Evolutionary conservation across 148 eudicot species (phyloP).

Genomic region (Cornus controversa): DNA sequence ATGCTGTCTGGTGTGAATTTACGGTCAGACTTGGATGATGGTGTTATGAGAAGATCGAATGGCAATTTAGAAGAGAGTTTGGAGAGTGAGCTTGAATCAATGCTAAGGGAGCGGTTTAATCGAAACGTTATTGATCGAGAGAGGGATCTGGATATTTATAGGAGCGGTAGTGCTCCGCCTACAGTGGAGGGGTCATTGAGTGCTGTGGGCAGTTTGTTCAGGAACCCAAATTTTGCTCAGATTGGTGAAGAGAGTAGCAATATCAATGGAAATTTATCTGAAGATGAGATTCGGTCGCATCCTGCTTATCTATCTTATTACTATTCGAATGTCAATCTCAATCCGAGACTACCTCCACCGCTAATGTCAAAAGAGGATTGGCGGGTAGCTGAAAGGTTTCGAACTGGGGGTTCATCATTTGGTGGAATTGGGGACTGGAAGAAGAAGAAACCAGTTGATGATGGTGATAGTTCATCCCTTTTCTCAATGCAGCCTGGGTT

Average conservation of each 20-base stretch:
- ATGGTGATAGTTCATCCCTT: slow-evolving; percentile 29
- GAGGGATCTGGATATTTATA: slow-evolving; percentile 35
- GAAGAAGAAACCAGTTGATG: slow-evolving; percentile 22
- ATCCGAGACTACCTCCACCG: slow-evolving; percentile 62
- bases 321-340: slow-evolving; percentile 49
- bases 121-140: slow-evolving; percentile 20
- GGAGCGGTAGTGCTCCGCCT: slow-evolving; percentile 79
- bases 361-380: slow-evolving; percentile 63
- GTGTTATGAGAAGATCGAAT: slow-evolving; percentile 28
- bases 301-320: slow-evolving; percentile 62
- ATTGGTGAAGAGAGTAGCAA: slow-evolving; percentile 14
- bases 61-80: slow-evolving; percentile 29
- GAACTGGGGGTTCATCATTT: slow-evolving; percentile 33
- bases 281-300: slow-evolving; percentile 57
- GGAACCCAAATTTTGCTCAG: slow-evolving; percentile 19
- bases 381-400: slow-evolving; percentile 55
- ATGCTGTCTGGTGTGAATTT: slow-evolving; percentile 20
- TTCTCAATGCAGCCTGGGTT: slow-evolving; percentile 46
- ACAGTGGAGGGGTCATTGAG: slow-evolving; percentile 55
- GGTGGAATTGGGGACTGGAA: slow-evolving; percentile 34
- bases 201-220: slow-evolving; percentile 39
- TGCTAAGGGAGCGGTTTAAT: slow-evolving; percentile 32
- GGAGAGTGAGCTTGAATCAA: slow-evolving; percentile 40
- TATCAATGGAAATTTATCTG: slow-evolving; percentile 27
- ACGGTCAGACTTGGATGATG: slow-evolving; percentile 19